Conservation (phyloP, 768 basidiomycete genomes). For the Russula foetens region DNA sequence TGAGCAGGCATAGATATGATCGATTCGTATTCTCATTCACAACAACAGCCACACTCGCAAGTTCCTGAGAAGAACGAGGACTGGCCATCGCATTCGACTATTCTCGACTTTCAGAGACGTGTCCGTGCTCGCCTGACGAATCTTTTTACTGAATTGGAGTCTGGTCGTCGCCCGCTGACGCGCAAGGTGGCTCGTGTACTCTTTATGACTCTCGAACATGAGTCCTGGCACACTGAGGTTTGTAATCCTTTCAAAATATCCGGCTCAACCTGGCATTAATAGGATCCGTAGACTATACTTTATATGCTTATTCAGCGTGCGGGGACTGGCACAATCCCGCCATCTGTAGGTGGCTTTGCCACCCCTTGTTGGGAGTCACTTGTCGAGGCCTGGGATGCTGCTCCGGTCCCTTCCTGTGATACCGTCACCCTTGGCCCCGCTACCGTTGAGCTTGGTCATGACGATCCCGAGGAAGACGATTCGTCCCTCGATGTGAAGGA, state of each 20-base stretch:
- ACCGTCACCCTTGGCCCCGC: conserved; percentile 54
- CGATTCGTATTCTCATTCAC: background rate
- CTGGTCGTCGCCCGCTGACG: conserved; percentile 41
- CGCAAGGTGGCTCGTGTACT: conserved; percentile 70
- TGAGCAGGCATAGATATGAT: conserved; percentile 31
- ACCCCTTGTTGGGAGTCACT: conserved; percentile 63
- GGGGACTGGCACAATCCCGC: conserved; percentile 71
- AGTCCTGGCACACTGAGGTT: conserved; percentile 79
- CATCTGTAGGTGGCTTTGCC: conserved; percentile 63
- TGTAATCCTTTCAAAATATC: background rate
- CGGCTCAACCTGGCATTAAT: background rate
- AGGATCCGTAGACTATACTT: conserved; percentile 54
- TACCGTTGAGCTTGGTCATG: conserved; percentile 62
- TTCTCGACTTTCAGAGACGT: conserved; percentile 70
- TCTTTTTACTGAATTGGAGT: conserved; percentile 65
- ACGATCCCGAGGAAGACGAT: conserved; percentile 76
- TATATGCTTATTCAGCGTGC: conserved; percentile 90
- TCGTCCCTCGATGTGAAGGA: conserved; percentile 26
- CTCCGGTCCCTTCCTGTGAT: conserved; percentile 34
- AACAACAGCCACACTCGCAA: conserved; percentile 69
- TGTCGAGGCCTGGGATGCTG: conserved; percentile 39
- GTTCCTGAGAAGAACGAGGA: conserved; percentile 76
- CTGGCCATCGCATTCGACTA: conserved; percentile 71
- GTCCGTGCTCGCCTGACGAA: conserved; percentile 65
- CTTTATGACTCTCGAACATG: conserved; percentile 89